Percentiles rank a stretch among this genome's conserved stretches.
Conservation (phyloP, 2,329 filamentous ascomycete genomes). For the Colletotrichum spaethianum region DNA sequence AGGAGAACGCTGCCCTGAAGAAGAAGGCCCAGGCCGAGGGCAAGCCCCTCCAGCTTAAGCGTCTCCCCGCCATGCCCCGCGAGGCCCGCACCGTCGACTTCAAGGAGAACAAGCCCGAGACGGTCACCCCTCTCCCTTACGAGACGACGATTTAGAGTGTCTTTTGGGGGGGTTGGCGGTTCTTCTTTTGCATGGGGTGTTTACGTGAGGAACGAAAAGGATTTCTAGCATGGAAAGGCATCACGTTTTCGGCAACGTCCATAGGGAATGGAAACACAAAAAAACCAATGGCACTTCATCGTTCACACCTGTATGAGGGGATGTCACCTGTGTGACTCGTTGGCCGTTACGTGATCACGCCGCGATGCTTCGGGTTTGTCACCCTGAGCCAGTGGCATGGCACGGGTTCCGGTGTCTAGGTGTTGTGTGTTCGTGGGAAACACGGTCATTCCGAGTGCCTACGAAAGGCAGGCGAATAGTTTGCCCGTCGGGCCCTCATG, state of each 20-base stretch:
- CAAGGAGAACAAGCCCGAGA: constrained; percentile 90
- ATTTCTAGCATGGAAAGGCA: constrained; percentile 44
- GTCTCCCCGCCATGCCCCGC: constrained; percentile 85
- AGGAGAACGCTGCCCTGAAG: constrained; percentile 94
- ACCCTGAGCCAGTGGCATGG: constrained; percentile 9
- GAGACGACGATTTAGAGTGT: constrained; percentile 93
- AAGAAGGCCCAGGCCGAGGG: constrained; percentile 93
- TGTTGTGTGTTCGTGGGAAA: constrained; percentile 29
- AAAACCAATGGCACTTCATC: constrained; percentile 41
- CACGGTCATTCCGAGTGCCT: constrained; percentile 20
- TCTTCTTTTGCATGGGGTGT: constrained; percentile 45
- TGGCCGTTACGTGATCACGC: constrained; percentile 8
- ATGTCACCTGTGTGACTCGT: constrained; percentile 28
- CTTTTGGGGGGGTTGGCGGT: constrained; percentile 39
- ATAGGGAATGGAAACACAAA: constrained; percentile 44
- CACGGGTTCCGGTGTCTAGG: constrained; percentile 28
- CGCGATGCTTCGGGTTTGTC: constrained; percentile 13
- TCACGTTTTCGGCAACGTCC: constrained; percentile 43
- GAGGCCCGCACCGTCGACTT: constrained; percentile 84
- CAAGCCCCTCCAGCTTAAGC: constrained; percentile 91
- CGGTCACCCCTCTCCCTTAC: constrained; percentile 91
- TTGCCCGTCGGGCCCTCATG: constrained; percentile 33
- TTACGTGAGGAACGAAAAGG: constrained; percentile 44
- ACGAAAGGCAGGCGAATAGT: constrained; percentile 30
- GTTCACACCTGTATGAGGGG: constrained; percentile 24